Evolutionary conservation across 148 eudicot genomes (phyloP).

Genomic region (Diospyros kaki): DNA sequence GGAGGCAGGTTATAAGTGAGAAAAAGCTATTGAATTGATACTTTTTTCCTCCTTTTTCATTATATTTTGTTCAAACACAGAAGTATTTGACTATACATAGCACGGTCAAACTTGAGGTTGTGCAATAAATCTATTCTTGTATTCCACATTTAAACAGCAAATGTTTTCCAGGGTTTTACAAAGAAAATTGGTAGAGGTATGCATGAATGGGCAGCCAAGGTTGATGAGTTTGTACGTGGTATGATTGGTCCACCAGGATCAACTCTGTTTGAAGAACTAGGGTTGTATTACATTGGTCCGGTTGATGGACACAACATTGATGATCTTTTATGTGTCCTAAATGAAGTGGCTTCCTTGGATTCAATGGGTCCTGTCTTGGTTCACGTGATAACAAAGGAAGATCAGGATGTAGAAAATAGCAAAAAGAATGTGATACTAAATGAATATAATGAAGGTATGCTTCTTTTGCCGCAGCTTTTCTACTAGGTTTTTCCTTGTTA

Average conservation of each 20-base stretch:
- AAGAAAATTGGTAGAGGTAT: slow-evolving; percentile 72
- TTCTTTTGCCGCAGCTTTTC: not conserved
- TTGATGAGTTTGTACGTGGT: slow-evolving; percentile 89
- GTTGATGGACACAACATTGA: slow-evolving; percentile 84
- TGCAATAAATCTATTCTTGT: not conserved
- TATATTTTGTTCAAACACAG: not conserved
- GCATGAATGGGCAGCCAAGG: slow-evolving; percentile 95
- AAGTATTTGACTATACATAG: not conserved
- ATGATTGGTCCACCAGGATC: slow-evolving; percentile 91
- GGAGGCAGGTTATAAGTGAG: not conserved
- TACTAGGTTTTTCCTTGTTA: not conserved
- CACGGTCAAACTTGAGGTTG: not conserved
- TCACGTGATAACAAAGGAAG: slow-evolving; percentile 78
- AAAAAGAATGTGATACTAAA: slow-evolving; percentile 20
- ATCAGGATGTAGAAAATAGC: slow-evolving; percentile 22
- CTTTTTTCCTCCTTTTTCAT: not conserved
- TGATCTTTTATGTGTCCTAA: slow-evolving; percentile 76
- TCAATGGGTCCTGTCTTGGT: slow-evolving; percentile 90
- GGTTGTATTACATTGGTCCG: slow-evolving; percentile 91
- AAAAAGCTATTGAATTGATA: not conserved
- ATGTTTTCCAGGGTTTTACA: slow-evolving; percentile 50
- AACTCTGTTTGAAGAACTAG: slow-evolving; percentile 91
- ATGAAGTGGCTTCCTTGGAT: slow-evolving; percentile 80
- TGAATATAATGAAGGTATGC: slow-evolving; percentile 34
- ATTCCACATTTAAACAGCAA: not conserved